Evolutionary conservation across 1,139 yeast species (phyloP), one percentile per base, ranked within the genome.

Genomic region (Protomyces gravidus): DNA sequence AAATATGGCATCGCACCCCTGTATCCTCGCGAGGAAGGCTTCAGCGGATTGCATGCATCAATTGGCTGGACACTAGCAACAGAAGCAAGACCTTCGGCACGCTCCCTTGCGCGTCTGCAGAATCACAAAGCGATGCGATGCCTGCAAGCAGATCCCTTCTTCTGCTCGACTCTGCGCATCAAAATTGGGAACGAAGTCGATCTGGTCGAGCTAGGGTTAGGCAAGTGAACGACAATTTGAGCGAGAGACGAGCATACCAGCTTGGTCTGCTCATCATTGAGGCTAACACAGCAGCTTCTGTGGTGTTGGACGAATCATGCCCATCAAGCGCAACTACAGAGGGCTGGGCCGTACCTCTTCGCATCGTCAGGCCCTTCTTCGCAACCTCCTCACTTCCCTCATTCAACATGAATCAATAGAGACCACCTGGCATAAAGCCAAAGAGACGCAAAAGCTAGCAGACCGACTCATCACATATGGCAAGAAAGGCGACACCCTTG

Each of bases 401-500:
- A 75, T 85, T 46, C 82, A 83, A 69, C 81, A 84, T 67, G 90
- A 85, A 66, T 77, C 85, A 17, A 80, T 85, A 61, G 78, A 81
- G 7, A 84, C 90, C 0, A 85, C 92, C 1, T 80, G 80, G 65
- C 85, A 86, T 42, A 84, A 84, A 70, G 89, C 89, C 53, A 83
- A 82, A 69, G 83, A 82, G 65, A 79, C 88, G 0, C 83, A 81
- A 61, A 73, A 77, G 15, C 71, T 77, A 28, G 79, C 82, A 11
- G 88, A 84, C 64, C 76, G 80, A 61, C 68, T 82, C 53, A 81
- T 83, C 65, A 76, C 80, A 7, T 75, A 78, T 66, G 81, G 84
- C 25, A 75, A 76, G 64, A 46, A 45, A 26, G 58, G 58, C 19
- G 39, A 50, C 15, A 32, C 51, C 7, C 47, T 51, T 9, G 58